A percentile compares a stretch with the other conserved stretches of the same genome.
Evolutionary conservation across 2,329 filamentous ascomycete species (phyloP).

Genomic region (Penicillium sp.): DNA sequence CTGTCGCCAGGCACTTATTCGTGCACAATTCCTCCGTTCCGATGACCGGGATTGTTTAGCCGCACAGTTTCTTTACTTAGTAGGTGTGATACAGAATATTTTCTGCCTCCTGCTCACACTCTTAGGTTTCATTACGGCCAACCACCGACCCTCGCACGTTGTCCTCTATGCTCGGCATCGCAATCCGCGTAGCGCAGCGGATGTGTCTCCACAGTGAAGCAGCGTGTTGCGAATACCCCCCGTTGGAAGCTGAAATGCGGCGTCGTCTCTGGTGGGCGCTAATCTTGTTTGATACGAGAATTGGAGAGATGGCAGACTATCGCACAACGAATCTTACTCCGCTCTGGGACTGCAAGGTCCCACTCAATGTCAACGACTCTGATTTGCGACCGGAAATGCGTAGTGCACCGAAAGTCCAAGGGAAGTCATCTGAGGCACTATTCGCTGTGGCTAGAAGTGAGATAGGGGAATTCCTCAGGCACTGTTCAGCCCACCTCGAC

Average conservation of each 20-base stretch:
- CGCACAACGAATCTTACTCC: conserved; percentile 43
- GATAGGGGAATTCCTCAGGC: conserved; percentile 47
- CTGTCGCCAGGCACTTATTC: conserved; percentile 54
- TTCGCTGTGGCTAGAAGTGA: conserved; percentile 52
- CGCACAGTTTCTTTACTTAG: conserved; percentile 60
- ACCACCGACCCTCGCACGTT: conserved; percentile 64
- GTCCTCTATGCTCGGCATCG: conserved; percentile 67
- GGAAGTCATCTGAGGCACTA: conserved; percentile 45
- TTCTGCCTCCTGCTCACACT: conserved; percentile 32
- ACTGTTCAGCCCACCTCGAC: conserved; percentile 50
- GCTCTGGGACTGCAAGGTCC: conserved; percentile 51
- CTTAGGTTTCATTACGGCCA: conserved; percentile 61
- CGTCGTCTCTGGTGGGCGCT: conserved; percentile 76
- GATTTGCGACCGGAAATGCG: conserved; percentile 49
- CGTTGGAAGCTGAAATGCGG: conserved; percentile 71
- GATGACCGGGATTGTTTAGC: conserved; percentile 54
- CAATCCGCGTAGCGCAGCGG: conserved; percentile 69
- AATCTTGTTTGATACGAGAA: conserved; percentile 69
- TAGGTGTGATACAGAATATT: conserved; percentile 36
- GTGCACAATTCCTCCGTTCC: conserved; percentile 48
- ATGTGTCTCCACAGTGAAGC: conserved; percentile 72
- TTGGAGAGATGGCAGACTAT: conserved; percentile 68
- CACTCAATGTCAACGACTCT: conserved; percentile 50
- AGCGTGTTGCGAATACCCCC: conserved; percentile 46
- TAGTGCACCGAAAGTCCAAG: conserved; percentile 31